phyloP scores from a whole-genome alignment of 2,329 filamentous ascomycete species.

The Aspergillus phoenicis region DNA sequence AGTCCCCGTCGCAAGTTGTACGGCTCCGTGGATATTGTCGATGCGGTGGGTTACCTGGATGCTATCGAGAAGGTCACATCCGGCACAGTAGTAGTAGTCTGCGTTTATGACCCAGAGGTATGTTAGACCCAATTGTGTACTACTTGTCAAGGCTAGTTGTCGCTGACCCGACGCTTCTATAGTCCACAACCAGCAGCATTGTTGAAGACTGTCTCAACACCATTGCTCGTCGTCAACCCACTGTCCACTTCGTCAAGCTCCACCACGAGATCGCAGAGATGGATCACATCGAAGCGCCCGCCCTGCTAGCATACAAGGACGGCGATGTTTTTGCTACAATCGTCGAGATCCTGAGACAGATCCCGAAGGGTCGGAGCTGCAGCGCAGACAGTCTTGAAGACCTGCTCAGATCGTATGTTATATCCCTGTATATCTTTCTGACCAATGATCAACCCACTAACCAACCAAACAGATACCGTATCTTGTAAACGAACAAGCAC shows the following conservation, averaged over 20 bases:
- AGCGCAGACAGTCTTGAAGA: constrained; percentile 59
- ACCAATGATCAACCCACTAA: background rate
- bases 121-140: constrained; percentile 32
- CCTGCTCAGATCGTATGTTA: constrained; percentile 57
- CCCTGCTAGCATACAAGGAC: constrained; percentile 83
- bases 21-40: constrained; percentile 78
- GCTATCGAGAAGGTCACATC: constrained; percentile 85
- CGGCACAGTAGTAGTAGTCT: constrained; percentile 86
- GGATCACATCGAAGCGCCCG: constrained; percentile 83
- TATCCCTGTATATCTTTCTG: background rate
- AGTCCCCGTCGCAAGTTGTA: constrained; percentile 78
- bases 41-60: constrained; percentile 91
- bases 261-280: constrained; percentile 93
- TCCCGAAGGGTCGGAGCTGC: constrained; percentile 63
- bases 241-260: constrained; percentile 85
- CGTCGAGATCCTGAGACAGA: constrained; percentile 82
- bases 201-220: constrained; percentile 77
- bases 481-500: constrained; percentile 7
- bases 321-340: constrained; percentile 90
- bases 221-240: constrained; percentile 70
- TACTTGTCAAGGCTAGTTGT: background rate
- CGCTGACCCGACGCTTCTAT: constrained; percentile 39
- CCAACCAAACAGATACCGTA: constrained; percentile 4
- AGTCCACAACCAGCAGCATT: constrained; percentile 74
- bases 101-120: constrained; percentile 88